Percentiles rank a stretch among this genome's conserved stretches.
These are phyloP conservation scores for Buxus sempervirens DNA, from an alignment of 164 flowering plant genomes.

Conservation along the genomic window DNA sequence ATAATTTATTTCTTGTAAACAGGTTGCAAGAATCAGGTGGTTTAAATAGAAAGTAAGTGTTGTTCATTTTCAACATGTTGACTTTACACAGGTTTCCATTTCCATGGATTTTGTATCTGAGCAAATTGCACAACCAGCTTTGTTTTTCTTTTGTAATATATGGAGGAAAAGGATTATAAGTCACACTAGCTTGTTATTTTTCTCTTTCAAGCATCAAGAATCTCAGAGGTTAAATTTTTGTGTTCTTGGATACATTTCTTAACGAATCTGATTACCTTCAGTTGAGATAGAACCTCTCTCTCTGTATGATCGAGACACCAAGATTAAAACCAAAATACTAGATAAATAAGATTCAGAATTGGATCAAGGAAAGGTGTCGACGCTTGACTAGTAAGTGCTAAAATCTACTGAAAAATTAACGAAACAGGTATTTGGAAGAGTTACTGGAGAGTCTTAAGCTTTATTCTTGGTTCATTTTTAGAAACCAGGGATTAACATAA, in stretches of 20 bases:
- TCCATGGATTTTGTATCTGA: conserved; percentile 4
- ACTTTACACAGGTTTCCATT: background rate
- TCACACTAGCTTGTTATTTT: background rate
- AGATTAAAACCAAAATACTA: too few relatives aligned
- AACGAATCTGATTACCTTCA: background rate
- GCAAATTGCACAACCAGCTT: background rate
- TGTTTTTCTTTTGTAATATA: conserved; percentile 2
- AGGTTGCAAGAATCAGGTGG: conserved; percentile 20
- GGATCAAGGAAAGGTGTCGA: too few relatives aligned
- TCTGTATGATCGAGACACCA: too few relatives aligned
- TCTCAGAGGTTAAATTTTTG: background rate
- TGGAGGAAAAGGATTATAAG: background rate
- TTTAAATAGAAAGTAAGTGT: conserved; percentile 10
- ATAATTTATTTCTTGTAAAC: conserved; percentile 11
- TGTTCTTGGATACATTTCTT: background rate
- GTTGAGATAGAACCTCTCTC: too few relatives aligned
- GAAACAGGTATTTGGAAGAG: too few relatives aligned
- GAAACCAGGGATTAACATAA: too few relatives aligned
- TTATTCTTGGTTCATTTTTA: too few relatives aligned
- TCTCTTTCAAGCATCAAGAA: background rate
- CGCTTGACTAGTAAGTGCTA: too few relatives aligned
- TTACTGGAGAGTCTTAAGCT: too few relatives aligned
- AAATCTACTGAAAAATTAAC: too few relatives aligned
- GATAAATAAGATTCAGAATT: too few relatives aligned
- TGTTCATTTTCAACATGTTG: background rate